Evolutionary conservation across 1,139 yeast species (phyloP).

Genomic region (Geotrichum cucujoidarum): DNA sequence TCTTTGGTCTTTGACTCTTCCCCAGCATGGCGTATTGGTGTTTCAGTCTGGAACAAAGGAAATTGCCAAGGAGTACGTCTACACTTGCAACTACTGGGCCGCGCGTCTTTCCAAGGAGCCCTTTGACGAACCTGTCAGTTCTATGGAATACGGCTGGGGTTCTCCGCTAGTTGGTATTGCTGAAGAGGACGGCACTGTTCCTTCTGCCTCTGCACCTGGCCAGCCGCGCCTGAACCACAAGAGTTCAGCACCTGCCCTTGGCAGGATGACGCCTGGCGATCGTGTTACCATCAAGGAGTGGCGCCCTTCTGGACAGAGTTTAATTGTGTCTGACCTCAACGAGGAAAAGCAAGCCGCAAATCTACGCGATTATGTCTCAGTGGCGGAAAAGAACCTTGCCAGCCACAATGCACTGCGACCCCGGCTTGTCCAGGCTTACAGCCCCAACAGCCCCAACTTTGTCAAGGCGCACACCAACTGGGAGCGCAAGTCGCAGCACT

Average conservation of each 20-base stretch:
- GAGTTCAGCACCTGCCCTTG: conserved; percentile 5
- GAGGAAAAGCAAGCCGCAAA: conserved; percentile 31
- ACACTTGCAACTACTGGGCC: conserved; percentile 85
- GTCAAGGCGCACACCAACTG: conserved; percentile 33
- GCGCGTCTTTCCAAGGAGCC: conserved; percentile 78
- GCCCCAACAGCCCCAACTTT: conserved; percentile 30
- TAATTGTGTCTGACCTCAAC: conserved; percentile 32
- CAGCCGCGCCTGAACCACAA: conserved; percentile 7
- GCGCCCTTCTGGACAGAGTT: conserved; percentile 33
- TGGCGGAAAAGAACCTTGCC: conserved; percentile 31
- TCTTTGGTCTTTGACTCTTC: conserved; percentile 38
- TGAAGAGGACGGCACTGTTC: not conserved
- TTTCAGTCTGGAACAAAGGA: conserved; percentile 55
- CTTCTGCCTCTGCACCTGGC: not conserved
- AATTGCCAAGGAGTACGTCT: conserved; percentile 63
- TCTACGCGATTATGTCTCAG: conserved; percentile 28
- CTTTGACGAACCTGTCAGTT: conserved; percentile 53
- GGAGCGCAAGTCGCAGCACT: conserved; percentile 34
- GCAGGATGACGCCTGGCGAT: conserved; percentile 28
- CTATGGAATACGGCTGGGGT: conserved; percentile 79
- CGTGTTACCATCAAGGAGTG: conserved; percentile 31
- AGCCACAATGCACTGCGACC: conserved; percentile 30
- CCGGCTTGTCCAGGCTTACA: conserved; percentile 26
- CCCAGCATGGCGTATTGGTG: conserved; percentile 34
- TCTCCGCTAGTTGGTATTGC: conserved; percentile 10